These are phyloP conservation scores for Lotus japonicus DNA, from an alignment of 306 rosid genomes.

Conservation along the genomic window DNA sequence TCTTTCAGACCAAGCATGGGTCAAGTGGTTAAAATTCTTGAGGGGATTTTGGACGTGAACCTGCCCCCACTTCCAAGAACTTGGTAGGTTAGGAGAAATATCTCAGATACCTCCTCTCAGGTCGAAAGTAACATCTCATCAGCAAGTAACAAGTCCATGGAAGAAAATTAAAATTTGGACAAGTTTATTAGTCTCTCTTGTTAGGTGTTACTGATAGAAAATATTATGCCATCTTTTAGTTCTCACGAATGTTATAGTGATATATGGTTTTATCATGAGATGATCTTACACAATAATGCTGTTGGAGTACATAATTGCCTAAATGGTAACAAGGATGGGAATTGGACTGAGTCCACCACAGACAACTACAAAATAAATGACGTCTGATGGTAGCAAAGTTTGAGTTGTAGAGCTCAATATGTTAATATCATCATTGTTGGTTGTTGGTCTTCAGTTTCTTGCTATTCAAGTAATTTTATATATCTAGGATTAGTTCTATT, in stretches of 20 bases:
- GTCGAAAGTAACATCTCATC: constrained; percentile 21
- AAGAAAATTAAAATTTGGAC: constrained; percentile 15
- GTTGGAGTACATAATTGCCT: too few species aligned
- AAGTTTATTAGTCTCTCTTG: neutral
- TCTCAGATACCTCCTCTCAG: constrained; percentile 22
- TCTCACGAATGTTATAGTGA: neutral
- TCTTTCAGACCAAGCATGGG: constrained; percentile 40
- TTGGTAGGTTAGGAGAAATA: constrained; percentile 24
- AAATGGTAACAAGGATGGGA: too few species aligned
- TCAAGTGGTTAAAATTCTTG: constrained; percentile 49
- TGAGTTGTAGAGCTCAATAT: too few species aligned
- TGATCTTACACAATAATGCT: neutral
- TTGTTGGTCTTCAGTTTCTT: too few species aligned
- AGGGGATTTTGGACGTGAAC: constrained; percentile 29
- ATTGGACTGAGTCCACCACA: too few species aligned
- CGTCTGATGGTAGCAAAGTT: too few species aligned
- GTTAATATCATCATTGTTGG: too few species aligned
- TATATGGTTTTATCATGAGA: neutral
- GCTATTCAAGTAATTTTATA: too few species aligned
- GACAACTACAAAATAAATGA: too few species aligned
- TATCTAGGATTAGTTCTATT: too few species aligned
- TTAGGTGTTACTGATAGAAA: neutral
- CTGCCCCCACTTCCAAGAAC: constrained; percentile 38
- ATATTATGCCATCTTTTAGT: neutral
- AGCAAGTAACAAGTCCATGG: neutral